Evolutionary conservation across 202 grass and related monocot species (phyloP).

Genomic region (Brachypodium distachyon): DNA sequence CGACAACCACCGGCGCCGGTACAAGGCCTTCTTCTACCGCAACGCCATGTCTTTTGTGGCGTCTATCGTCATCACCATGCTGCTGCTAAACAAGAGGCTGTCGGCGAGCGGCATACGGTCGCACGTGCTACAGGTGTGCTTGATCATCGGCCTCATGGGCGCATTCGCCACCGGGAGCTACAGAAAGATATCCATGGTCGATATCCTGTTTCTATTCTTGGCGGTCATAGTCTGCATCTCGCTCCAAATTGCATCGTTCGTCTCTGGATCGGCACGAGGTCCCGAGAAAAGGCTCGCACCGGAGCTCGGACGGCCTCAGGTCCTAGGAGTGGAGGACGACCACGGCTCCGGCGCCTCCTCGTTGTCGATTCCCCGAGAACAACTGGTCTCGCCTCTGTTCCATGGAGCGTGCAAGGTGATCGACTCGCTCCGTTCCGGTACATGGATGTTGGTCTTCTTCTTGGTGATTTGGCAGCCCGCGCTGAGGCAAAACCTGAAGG

Average conservation of each 20-base stretch:
- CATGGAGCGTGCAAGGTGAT: not conserved
- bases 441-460: not conserved
- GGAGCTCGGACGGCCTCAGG: too few species aligned
- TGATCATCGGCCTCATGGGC: conserved; percentile 36
- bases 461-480: not conserved
- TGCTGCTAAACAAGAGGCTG: conserved; percentile 35
- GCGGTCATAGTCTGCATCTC: conserved; percentile 29
- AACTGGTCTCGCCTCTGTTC: not conserved
- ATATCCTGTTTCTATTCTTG: conserved; percentile 24
- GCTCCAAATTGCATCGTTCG: conserved; percentile 1
- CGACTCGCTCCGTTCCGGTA: not conserved
- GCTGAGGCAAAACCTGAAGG: not conserved
- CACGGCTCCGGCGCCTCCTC: not conserved
- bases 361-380: not conserved
- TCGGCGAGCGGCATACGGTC: not conserved
- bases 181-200: conserved; percentile 17
- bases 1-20: conserved; percentile 13
- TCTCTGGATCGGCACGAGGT: too few species aligned
- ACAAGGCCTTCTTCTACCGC: conserved; percentile 34
- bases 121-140: conserved; percentile 15
- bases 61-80: conserved; percentile 38
- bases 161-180: conserved; percentile 35
- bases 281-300: too few species aligned
- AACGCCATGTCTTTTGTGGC: conserved; percentile 35
- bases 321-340: not conserved